phyloP scores from a whole-genome alignment of 2,329 filamentous ascomycete species.

The Sporothrix pallida region DNA sequence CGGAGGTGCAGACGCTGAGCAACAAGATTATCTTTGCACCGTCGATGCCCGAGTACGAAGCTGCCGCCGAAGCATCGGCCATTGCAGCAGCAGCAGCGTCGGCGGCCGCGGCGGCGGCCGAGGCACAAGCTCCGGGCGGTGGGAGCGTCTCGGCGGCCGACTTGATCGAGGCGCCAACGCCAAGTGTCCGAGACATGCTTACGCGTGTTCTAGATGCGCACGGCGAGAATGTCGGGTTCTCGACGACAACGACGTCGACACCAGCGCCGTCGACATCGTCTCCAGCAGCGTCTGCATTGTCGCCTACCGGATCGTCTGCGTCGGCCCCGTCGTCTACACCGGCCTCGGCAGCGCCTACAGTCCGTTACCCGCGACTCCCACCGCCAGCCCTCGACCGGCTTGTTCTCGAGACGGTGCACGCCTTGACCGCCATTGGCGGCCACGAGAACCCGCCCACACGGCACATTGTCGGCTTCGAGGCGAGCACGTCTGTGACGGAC shows the following conservation, averaged over 20 bases:
- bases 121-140: background rate
- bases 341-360: constrained; percentile 68
- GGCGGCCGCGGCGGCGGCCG: background rate
- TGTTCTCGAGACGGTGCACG: constrained; percentile 87
- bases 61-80: constrained; percentile 59
- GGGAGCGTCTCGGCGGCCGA: background rate
- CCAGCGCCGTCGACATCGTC: constrained; percentile 33
- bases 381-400: constrained; percentile 71
- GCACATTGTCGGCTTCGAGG: constrained; percentile 92
- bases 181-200: constrained; percentile 82
- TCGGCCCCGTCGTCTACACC: constrained; percentile 69
- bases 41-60: constrained; percentile 61
- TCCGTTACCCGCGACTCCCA: constrained; percentile 76
- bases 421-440: constrained; percentile 87
- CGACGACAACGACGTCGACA: constrained; percentile 36
- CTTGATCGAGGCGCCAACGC: constrained; percentile 54
- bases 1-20: constrained; percentile 86
- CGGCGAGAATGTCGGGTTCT: constrained; percentile 64
- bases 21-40: constrained; percentile 87
- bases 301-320: background rate
- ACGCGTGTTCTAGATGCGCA: constrained; percentile 78
- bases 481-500: constrained; percentile 85
- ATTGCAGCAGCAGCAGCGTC: constrained; percentile 57
- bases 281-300: background rate
- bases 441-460: constrained; percentile 94